Base-by-base conservation (phyloP, 225 moss, liverwort and hornwort genomes). In the Sphagnum tenellum region DNA sequence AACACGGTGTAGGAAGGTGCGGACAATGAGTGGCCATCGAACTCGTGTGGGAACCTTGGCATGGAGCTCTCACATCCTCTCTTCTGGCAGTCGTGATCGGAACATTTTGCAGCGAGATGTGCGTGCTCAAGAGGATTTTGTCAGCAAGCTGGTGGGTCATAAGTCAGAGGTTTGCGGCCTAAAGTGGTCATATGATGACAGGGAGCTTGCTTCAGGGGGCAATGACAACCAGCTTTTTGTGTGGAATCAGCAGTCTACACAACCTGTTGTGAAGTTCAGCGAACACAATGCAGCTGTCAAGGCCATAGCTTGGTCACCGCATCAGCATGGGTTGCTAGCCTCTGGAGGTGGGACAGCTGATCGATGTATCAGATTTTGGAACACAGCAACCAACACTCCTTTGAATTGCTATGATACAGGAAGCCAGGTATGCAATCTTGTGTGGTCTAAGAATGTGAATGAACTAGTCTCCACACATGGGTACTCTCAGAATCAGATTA, bases 371-470 rank as follows among this genome's bases (percentile, higher is more conserved):
- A 78, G 93, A 7, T 98, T 92, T 63, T 93, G 96, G 96, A 98
- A 90, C 71, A 90, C 83, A 4, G 93, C 96, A 56, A 93, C 90
- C 44, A 98, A 90, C 74, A 82, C 87, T 57, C 77, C 93, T 49
- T 76, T 98, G 58, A 98, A 89, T 64, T 93, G 90, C 56, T 92
- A 90, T 62, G 96, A 98, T 47, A 98, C 96, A 0, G 90, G 93
- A 12, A 93, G 93, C 70, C 96, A 93, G 67, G 96, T 98, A 47
- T 98, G 96, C 77, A 98, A 98, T 60, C 72, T 98, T 55, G 93
- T 90, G 12, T 98, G 96, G 96, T 98, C 96, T 63, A 98, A 98
- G 80, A 98, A 98, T 69, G 96, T 93, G 54, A 98, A 98, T 68
- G 96, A 98, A 80, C 87, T 98, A 70, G 96, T 98, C 56, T 92